phyloP scores from a whole-genome alignment of 2,329 filamentous ascomycete species.

The Exophiala oligosperma region DNA sequence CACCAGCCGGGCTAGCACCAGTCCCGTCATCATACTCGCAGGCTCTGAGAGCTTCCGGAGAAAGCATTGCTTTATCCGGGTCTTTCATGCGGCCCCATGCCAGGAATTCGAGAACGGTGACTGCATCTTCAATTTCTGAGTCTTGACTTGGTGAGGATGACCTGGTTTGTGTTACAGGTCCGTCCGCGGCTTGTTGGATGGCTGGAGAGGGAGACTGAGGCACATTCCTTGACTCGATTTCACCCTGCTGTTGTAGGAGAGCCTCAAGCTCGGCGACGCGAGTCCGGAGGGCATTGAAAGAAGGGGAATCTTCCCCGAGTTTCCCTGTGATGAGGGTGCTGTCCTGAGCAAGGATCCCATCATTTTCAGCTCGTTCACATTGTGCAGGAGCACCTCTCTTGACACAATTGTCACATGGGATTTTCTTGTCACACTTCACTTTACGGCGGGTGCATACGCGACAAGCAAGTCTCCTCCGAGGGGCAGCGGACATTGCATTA shows the following conservation, averaged over 20 bases:
- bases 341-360: conserved; percentile 14
- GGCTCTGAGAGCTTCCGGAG: conserved; percentile 13
- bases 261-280: conserved; percentile 33
- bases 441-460: conserved; percentile 32
- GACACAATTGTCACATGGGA: conserved; percentile 43
- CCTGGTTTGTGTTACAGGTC: conserved; percentile 10
- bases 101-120: conserved; percentile 50
- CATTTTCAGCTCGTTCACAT: conserved; percentile 15
- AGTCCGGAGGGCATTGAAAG: conserved; percentile 28
- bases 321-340: conserved; percentile 8
- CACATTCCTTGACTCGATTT: not conserved
- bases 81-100: conserved; percentile 51
- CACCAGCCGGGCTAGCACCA: conserved; percentile 19
- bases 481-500: conserved; percentile 7
- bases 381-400: conserved; percentile 31
- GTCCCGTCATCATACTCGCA: conserved; percentile 9
- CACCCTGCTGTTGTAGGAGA: conserved; percentile 24
- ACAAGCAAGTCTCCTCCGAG: conserved; percentile 33
- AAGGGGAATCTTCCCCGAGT: conserved; percentile 10
- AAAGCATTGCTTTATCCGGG: conserved; percentile 20
- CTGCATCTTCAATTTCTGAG: conserved; percentile 41
- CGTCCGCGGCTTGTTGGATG: conserved; percentile 7
- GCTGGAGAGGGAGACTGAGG: not conserved
- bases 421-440: conserved; percentile 42
- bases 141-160: conserved; percentile 27